Base-by-base conservation (phyloP, 331 rosid species). In the Ulmus americana region DNA sequence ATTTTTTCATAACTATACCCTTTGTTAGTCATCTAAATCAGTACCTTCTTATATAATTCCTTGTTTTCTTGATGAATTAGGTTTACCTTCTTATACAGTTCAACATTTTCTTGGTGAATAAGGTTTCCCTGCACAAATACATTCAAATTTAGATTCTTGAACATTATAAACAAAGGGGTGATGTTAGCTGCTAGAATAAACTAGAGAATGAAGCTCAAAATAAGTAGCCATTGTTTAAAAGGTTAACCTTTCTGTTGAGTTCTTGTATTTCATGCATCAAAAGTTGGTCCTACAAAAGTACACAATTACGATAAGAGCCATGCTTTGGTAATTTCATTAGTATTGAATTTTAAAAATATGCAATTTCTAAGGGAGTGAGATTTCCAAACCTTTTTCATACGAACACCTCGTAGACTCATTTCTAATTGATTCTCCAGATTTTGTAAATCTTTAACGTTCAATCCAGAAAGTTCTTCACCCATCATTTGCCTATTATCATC, bases 401-500 rank as follows among this genome's bases (percentile, higher is more conserved):
- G 98, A 67, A 89, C 91, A 48, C 91, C 86, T 16, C 63, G 82
- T 3, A 89, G 84, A 77, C 96, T 92, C 45, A 79, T 82, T 81
- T 92, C 95, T 77, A 92, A 55, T 71, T 92, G 95, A 51, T 74
- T 80, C 82, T 92, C 95, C 70, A 92, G 82, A 69, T 66, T 80
- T 44, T 80, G 85, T 54, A 89, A 70, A 40, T 92, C 95, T 77
- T 89, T 89, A 73, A 74, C 76, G 22, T 70, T 83, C 76, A 89
- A 60, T 12, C 94, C 83, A 66, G 95, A 86, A 51, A 92, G 83
- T 64, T 89, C 98, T 82, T 89, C 88, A 10, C 98, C 98, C 95
- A 89, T 85, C 76, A 92, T 85, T 79, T 89, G 72, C 82, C 98
- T 92, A 79, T 77, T 62, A 62, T 45, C 35, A 8, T 62, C 44